Evolutionary conservation across 805 yeast genomes (phyloP).

Genomic region (Nakazawaea pomicola): DNA sequence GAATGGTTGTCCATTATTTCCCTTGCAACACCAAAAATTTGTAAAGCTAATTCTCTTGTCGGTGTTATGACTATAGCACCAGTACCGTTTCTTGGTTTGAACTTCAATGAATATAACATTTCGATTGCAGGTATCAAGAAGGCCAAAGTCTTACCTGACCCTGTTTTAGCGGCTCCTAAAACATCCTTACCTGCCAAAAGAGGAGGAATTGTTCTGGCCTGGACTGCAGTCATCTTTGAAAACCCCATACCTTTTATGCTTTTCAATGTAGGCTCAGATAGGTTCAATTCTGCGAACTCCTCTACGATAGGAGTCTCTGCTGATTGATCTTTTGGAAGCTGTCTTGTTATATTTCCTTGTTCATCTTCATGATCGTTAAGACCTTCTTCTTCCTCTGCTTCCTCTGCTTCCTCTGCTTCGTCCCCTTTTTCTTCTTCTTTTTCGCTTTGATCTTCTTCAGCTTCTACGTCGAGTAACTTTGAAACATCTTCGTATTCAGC

Average conservation of each 20-base stretch:
- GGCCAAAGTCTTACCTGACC: constrained; percentile 97
- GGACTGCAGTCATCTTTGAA: constrained; percentile 88
- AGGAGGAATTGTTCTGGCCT: constrained; percentile 94
- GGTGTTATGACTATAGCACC: constrained; percentile 96
- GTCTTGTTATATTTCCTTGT: constrained; percentile 20
- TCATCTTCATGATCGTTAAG: constrained; percentile 31
- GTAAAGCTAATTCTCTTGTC: constrained; percentile 95
- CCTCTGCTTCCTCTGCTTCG: constrained; percentile 16
- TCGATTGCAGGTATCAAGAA: constrained; percentile 95
- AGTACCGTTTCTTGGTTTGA: constrained; percentile 97
- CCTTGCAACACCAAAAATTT: constrained; percentile 95
- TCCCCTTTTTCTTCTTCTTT: constrained; percentile 24
- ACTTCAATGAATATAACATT: constrained; percentile 79
- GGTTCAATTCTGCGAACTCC: constrained; percentile 46
- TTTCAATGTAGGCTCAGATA: constrained; percentile 77
- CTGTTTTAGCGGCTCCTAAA: constrained; percentile 99
- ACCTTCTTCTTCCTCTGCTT: constrained; percentile 20
- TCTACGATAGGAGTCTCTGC: constrained; percentile 18
- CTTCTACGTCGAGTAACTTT: constrained; percentile 43
- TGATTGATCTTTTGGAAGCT: constrained; percentile 6
- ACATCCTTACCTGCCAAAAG: constrained; percentile 95
- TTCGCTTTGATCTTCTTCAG: constrained; percentile 19
- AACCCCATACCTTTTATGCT: constrained; percentile 90
- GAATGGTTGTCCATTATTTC: constrained; percentile 87
- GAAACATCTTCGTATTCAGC: constrained; percentile 56